Conservation (phyloP, 495 filamentous ascomycete species). For the Jackrogersella multiformis region DNA sequence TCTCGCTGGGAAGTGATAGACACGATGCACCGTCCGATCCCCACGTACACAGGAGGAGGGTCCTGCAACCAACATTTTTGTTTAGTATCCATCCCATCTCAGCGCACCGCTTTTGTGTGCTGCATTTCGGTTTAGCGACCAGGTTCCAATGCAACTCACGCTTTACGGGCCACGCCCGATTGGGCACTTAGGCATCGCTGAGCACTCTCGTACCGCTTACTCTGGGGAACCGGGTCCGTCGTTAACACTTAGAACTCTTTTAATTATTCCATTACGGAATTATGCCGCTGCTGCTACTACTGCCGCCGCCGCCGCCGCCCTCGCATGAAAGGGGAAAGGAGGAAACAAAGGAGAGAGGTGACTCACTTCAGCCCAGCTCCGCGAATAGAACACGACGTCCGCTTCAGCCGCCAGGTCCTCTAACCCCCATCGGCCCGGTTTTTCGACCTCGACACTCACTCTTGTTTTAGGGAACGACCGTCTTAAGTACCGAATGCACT, state of each 20-base stretch:
- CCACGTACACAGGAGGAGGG: conserved; percentile 73
- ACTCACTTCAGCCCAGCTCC: conserved; percentile 72
- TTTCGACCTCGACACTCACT: conserved; percentile 77
- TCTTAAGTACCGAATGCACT: conserved; percentile 69
- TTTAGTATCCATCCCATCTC: conserved; percentile 35
- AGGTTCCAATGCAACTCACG: conserved; percentile 51
- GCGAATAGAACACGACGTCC: conserved; percentile 76
- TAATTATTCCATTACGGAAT: conserved; percentile 10
- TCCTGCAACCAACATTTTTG: conserved; percentile 50
- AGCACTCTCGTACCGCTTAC: conserved; percentile 57
- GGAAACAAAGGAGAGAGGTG: background rate
- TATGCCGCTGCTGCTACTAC: too few species aligned
- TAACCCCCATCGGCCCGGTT: conserved; percentile 69
- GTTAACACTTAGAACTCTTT: conserved; percentile 20
- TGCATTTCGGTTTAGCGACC: conserved; percentile 34
- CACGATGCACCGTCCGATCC: conserved; percentile 67
- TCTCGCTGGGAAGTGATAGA: conserved; percentile 52
- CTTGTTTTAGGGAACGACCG: conserved; percentile 53
- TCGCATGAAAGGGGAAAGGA: conserved; percentile 21
- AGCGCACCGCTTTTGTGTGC: conserved; percentile 21
- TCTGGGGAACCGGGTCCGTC: conserved; percentile 45
- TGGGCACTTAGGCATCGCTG: conserved; percentile 62
- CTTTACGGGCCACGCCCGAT: conserved; percentile 51
- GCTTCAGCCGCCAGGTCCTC: conserved; percentile 68
- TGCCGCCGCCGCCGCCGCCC: too few species aligned